Percentiles rank a stretch among this genome's conserved stretches.
phyloP scores from a whole-genome alignment of 2,329 filamentous ascomycete genomes.

The Trichophyton mentagrophytes region DNA sequence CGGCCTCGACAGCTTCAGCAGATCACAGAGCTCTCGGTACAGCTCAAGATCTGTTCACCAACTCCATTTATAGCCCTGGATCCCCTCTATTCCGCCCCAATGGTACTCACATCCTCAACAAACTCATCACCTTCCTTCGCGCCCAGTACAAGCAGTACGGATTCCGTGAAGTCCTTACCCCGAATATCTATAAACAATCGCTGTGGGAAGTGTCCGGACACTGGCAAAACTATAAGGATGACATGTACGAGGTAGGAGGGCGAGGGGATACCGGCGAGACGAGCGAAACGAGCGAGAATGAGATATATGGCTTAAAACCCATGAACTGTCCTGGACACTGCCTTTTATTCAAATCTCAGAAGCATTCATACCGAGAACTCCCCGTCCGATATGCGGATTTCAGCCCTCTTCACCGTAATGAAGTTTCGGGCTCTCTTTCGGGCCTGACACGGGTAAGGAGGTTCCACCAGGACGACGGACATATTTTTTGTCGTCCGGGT shows the following conservation, averaged over 20 bases:
- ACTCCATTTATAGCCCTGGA: constrained; percentile 66
- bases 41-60: constrained; percentile 63
- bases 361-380: constrained; percentile 64
- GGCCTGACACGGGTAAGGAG: constrained; percentile 72
- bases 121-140: constrained; percentile 66
- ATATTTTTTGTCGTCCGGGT: constrained; percentile 72
- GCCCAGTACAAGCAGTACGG: constrained; percentile 75
- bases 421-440: constrained; percentile 66
- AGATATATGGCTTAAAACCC: constrained; percentile 72
- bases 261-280: constrained; percentile 33
- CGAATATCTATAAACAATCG: constrained; percentile 80
- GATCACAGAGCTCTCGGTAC: constrained; percentile 41
- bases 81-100: constrained; percentile 76
- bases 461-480: constrained; percentile 83
- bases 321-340: constrained; percentile 93
- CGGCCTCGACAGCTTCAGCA: constrained; percentile 21
- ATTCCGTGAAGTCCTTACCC: constrained; percentile 78
- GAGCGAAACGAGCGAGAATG: constrained; percentile 46
- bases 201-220: constrained; percentile 79
- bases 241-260: constrained; percentile 70
- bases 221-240: constrained; percentile 78
- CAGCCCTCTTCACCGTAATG: constrained; percentile 74
- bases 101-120: constrained; percentile 71
- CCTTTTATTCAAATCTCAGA: constrained; percentile 62
- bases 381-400: constrained; percentile 81